Conservation (phyloP, 768 basidiomycete species). For the Boletus barrowsii region DNA sequence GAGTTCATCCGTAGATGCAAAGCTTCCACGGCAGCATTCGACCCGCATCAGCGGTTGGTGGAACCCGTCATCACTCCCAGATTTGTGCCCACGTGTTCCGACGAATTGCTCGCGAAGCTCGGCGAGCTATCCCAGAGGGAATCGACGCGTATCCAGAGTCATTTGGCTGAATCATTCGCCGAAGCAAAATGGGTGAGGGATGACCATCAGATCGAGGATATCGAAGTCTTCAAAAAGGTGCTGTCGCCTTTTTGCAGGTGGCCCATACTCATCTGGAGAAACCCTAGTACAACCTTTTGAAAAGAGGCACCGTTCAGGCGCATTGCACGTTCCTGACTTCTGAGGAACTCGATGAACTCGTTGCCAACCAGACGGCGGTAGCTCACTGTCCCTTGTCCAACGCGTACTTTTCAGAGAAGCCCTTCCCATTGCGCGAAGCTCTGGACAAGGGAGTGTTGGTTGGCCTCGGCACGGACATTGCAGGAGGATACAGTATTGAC, state of each 20-base stretch:
- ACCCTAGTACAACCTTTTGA: constrained; percentile 56
- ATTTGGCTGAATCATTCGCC: constrained; percentile 77
- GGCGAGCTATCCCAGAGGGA: constrained; percentile 48
- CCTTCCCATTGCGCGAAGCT: constrained; percentile 71
- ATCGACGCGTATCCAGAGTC: constrained; percentile 68
- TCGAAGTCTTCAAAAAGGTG: constrained; percentile 73
- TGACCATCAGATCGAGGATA: constrained; percentile 62
- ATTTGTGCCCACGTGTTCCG: constrained; percentile 86
- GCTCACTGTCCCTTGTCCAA: constrained; percentile 92
- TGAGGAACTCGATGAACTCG: constrained; percentile 50
- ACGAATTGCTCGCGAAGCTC: constrained; percentile 62
- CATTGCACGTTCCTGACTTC: constrained; percentile 81
- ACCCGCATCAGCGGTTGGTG: constrained; percentile 50
- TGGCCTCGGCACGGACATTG: constrained; percentile 83
- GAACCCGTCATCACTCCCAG: constrained; percentile 86
- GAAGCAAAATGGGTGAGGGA: constrained; percentile 68
- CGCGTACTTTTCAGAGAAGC: constrained; percentile 74
- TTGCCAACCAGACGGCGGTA: constrained; percentile 52
- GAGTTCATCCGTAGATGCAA: constrained; percentile 57
- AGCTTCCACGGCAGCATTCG: constrained; percentile 38
- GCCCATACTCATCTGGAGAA: constrained; percentile 5
- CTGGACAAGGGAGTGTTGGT: constrained; percentile 60
- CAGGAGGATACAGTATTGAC: constrained; percentile 80
- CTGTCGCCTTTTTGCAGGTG: not conserved
- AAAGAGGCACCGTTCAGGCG: constrained; percentile 69